These are phyloP conservation scores for Penicillium sp. DNA, from an alignment of 2,329 filamentous ascomycete species.

Conservation along the genomic window DNA sequence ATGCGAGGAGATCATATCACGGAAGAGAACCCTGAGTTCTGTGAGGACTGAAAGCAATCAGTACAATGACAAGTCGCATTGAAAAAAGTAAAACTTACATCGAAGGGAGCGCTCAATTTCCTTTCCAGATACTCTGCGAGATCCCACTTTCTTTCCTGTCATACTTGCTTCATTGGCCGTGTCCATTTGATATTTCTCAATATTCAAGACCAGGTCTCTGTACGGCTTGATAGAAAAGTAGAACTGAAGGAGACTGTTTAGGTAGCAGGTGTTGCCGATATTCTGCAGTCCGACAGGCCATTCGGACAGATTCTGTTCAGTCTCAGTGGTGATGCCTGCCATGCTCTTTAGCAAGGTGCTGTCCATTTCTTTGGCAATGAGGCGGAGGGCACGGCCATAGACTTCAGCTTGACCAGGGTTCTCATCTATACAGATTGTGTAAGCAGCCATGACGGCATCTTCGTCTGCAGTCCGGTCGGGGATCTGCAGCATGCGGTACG, in stretches of 20 bases:
- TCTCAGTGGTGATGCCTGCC: conserved; percentile 31
- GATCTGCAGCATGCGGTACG: conserved; percentile 54
- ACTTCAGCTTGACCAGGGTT: conserved; percentile 47
- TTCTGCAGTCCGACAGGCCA: conserved; percentile 87
- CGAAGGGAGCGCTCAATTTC: conserved; percentile 65
- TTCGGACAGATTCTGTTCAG: conserved; percentile 42
- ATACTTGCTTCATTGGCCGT: conserved; percentile 62
- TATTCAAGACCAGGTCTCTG: conserved; percentile 76
- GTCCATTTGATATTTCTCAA: conserved; percentile 69
- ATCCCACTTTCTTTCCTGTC: conserved; percentile 71
- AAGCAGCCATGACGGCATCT: conserved; percentile 52
- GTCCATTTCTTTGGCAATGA: conserved; percentile 47
- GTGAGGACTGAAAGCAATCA: conserved; percentile 61
- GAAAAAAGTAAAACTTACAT: conserved; percentile 59
- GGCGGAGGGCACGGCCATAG: conserved; percentile 49
- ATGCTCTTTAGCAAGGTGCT: conserved; percentile 39
- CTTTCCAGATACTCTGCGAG: conserved; percentile 62
- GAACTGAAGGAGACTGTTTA: conserved; percentile 95
- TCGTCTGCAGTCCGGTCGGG: conserved; percentile 54
- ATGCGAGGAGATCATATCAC: conserved; percentile 65
- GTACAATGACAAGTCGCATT: not conserved
- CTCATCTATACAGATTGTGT: conserved; percentile 48
- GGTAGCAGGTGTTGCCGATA: conserved; percentile 96
- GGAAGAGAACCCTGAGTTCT: conserved; percentile 71
- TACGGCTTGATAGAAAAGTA: conserved; percentile 86